Conservation (phyloP, 495 filamentous ascomycete genomes). For the Lepraria neglecta region DNA sequence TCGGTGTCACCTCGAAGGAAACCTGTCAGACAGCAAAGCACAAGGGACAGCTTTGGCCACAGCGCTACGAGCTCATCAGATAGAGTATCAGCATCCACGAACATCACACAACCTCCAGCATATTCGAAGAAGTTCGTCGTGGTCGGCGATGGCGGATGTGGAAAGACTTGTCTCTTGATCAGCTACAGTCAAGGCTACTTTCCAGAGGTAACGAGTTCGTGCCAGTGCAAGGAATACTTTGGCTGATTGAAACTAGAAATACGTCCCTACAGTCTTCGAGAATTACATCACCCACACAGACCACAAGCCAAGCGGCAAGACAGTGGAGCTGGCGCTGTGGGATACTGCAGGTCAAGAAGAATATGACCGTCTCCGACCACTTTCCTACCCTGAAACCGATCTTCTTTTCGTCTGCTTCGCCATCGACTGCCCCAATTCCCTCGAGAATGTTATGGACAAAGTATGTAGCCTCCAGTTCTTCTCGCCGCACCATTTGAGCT, state of each 20-base stretch:
- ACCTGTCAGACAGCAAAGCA: conserved; percentile 53
- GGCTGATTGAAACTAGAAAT: conserved; percentile 64
- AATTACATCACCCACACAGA: conserved; percentile 98
- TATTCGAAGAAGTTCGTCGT: conserved; percentile 99
- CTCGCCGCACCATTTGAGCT: conserved; percentile 12
- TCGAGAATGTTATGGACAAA: conserved; percentile 99
- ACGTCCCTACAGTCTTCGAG: conserved; percentile 97
- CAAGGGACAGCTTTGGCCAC: conserved; percentile 68
- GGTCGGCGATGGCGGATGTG: conserved; percentile 94
- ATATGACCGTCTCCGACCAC: conserved; percentile 89
- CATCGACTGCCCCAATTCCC: conserved; percentile 94
- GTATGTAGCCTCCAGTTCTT: conserved; percentile 41
- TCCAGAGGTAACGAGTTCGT: conserved; percentile 67
- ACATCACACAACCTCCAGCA: conserved; percentile 78
- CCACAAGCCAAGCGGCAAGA: conserved; percentile 81
- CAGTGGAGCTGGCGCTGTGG: conserved; percentile 92
- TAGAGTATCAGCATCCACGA: conserved; percentile 69
- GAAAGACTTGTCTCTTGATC: conserved; percentile 97
- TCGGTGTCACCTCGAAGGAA: conserved; percentile 44
- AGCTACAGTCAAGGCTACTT: conserved; percentile 98
- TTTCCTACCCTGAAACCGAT: conserved; percentile 97
- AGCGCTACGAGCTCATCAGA: conserved; percentile 62
- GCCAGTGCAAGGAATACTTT: background rate
- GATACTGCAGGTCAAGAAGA: conserved; percentile 98
- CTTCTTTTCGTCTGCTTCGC: conserved; percentile 98